These are phyloP conservation scores for Luzula sylvatica DNA, from an alignment of 176 grass and related monocot species.

Conservation along the genomic window DNA sequence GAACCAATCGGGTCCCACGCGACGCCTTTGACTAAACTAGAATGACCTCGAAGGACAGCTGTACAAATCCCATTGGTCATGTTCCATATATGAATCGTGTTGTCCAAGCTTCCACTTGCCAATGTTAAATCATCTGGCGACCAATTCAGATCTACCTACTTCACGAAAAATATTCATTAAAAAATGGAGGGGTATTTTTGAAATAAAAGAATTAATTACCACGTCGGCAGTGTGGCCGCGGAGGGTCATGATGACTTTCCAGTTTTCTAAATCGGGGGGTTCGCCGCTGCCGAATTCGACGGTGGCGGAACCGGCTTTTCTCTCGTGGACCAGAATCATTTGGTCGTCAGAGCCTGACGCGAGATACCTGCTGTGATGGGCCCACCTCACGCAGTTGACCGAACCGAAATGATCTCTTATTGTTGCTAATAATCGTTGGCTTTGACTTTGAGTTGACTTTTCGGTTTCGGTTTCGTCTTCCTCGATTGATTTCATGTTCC, in stretches of 20 bases:
- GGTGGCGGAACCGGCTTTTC: constrained; percentile 82
- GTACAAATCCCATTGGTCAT: constrained; percentile 84
- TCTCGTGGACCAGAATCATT: constrained; percentile 90
- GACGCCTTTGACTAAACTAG: constrained; percentile 94
- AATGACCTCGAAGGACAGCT: constrained; percentile 90
- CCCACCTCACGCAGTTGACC: constrained; percentile 98
- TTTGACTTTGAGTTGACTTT: constrained; percentile 37
- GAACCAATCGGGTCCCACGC: constrained; percentile 99
- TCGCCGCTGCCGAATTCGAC: constrained; percentile 95
- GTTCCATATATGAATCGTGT: constrained; percentile 95
- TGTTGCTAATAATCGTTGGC: constrained; percentile 40
- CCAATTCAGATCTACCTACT: constrained; percentile 99
- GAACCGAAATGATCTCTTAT: constrained; percentile 92
- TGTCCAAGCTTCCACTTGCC: constrained; percentile 89
- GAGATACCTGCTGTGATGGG: constrained; percentile 69
- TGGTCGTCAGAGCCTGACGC: constrained; percentile 98
- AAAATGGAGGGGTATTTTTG: constrained; percentile 14
- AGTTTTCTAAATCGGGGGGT: constrained; percentile 92
- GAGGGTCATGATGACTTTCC: constrained; percentile 94
- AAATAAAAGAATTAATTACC: constrained; percentile 38
- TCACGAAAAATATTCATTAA: constrained; percentile 15
- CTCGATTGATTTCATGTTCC: constrained; percentile 86
- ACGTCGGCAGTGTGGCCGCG: constrained; percentile 94
- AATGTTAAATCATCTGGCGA: constrained; percentile 85
- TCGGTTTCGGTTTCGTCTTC: constrained; percentile 24